Conservation (phyloP, 2,329 filamentous ascomycete species). For the Verticillium longisporum region DNA sequence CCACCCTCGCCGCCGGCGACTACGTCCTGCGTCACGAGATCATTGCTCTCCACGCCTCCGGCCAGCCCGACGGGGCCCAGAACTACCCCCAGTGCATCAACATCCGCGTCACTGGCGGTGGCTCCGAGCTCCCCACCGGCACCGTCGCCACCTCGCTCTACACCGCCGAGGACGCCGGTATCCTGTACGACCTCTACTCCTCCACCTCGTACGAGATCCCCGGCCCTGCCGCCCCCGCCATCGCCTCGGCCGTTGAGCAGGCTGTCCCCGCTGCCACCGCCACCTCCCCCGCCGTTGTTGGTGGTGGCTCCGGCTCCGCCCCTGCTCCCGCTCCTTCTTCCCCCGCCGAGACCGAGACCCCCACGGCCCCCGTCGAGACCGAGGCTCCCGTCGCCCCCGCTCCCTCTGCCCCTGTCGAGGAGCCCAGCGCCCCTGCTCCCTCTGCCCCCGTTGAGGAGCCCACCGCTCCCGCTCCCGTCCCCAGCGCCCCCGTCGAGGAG, state of each 20-base stretch:
- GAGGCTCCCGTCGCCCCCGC: conserved; percentile 9
- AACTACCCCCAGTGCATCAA: conserved; percentile 46
- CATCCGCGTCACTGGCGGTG: conserved; percentile 35
- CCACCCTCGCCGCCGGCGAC: conserved; percentile 38
- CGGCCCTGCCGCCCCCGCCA: conserved; percentile 16
- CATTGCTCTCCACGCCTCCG: conserved; percentile 46
- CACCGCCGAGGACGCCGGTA: conserved; percentile 23
- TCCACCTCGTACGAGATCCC: conserved; percentile 22
- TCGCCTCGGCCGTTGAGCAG: conserved; percentile 1
- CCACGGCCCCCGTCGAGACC: conserved; percentile 4
- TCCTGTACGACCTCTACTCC: conserved; percentile 26
- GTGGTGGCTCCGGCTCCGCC: not conserved
- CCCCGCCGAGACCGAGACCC: conserved; percentile 13
- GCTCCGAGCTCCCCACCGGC: conserved; percentile 18
- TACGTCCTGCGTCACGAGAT: conserved; percentile 51
- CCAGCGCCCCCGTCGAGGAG: conserved; percentile 14
- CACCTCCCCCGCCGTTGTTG: not conserved
- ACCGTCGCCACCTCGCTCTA: conserved; percentile 28
- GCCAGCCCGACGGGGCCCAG: conserved; percentile 32
- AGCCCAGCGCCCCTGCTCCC: conserved; percentile 12
- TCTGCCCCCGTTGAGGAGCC: conserved; percentile 11
- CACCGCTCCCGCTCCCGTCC: conserved; percentile 15
- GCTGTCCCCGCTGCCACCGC: not conserved
- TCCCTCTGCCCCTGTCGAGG: conserved; percentile 11
- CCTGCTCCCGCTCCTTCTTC: conserved; percentile 14